Conservation (phyloP, 306 rosid genomes). For the Acacia confusa region DNA sequence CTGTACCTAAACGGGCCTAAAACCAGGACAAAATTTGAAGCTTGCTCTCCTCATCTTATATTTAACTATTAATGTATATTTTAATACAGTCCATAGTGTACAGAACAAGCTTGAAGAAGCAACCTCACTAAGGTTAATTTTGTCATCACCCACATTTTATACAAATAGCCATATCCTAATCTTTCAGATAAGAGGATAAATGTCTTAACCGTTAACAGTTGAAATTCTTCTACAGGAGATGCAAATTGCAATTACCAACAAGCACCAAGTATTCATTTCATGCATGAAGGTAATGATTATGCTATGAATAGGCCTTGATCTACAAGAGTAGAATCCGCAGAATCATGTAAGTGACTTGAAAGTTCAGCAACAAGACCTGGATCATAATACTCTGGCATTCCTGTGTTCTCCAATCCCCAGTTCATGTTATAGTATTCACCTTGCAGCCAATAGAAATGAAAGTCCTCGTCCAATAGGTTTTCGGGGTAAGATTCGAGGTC, state of each 20-base stretch:
- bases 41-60: too few relatives aligned
- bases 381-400: slow-evolving; percentile 57
- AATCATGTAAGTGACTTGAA: slow-evolving; percentile 62
- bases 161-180: slow-evolving; percentile 57
- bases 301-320: slow-evolving; percentile 81
- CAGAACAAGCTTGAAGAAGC: slow-evolving; percentile 24
- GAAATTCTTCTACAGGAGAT: slow-evolving; percentile 34
- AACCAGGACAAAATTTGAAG: background rate
- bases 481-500: slow-evolving; percentile 54
- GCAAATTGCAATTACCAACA: slow-evolving; percentile 37
- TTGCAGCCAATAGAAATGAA: slow-evolving; percentile 52
- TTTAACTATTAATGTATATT: background rate
- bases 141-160: slow-evolving; percentile 48
- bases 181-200: slow-evolving; percentile 52
- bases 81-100: too few relatives aligned
- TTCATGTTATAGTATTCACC: slow-evolving; percentile 54
- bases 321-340: slow-evolving; percentile 59
- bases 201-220: slow-evolving; percentile 47
- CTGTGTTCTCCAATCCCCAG: slow-evolving; percentile 54
- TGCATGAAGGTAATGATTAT: slow-evolving; percentile 42
- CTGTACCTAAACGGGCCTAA: too few relatives aligned
- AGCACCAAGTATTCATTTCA: slow-evolving; percentile 41
- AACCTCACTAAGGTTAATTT: slow-evolving; percentile 53
- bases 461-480: slow-evolving; percentile 63
- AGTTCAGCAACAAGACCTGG: slow-evolving; percentile 55